A percentile compares a stretch with the other conserved stretches of the same genome.
Evolutionary conservation across 352 stramenopile genomes (phyloP).

Genomic region (Saprolegnia parasitica): DNA sequence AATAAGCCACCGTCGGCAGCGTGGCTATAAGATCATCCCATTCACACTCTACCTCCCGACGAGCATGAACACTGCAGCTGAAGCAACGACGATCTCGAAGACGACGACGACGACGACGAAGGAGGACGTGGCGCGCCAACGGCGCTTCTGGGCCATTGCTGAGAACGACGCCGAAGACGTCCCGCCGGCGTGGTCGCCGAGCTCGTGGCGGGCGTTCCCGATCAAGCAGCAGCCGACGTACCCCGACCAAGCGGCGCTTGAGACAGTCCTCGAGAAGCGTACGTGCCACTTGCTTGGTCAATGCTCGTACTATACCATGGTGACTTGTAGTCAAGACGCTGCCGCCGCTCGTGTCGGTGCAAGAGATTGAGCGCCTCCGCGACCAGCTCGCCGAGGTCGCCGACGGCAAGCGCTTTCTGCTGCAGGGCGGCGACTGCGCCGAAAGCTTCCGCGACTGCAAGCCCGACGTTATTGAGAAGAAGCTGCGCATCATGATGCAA

Average conservation of each 20-base stretch:
- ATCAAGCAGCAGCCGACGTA: slow-evolving; percentile 82
- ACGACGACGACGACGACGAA: background rate
- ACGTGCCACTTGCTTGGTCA: slow-evolving; percentile 37
- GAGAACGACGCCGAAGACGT: background rate
- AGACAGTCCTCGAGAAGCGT: slow-evolving; percentile 64
- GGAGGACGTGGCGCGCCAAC: slow-evolving; percentile 1
- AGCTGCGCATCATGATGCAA: slow-evolving; percentile 94
- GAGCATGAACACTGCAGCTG: background rate
- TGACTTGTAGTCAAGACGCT: slow-evolving; percentile 58
- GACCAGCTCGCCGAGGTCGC: slow-evolving; percentile 91
- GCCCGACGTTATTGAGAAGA: slow-evolving; percentile 83
- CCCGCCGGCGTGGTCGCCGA: slow-evolving; percentile 45
- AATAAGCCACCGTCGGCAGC: background rate
- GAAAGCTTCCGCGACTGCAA: slow-evolving; percentile 94
- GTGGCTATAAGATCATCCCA: background rate
- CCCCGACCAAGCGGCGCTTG: slow-evolving; percentile 62
- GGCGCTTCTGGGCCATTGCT: slow-evolving; percentile 6
- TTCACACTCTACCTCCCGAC: slow-evolving; percentile 1
- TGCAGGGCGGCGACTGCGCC: slow-evolving; percentile 98
- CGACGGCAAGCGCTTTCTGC: slow-evolving; percentile 94
- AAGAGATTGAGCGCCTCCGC: slow-evolving; percentile 90
- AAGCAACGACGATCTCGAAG: too few species aligned
- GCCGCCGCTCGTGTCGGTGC: slow-evolving; percentile 93
- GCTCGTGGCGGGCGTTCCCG: slow-evolving; percentile 71
- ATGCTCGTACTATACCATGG: slow-evolving; percentile 31